phyloP scores from a whole-genome alignment of 257 asterid genomes.

The Capsicum baccatum region DNA sequence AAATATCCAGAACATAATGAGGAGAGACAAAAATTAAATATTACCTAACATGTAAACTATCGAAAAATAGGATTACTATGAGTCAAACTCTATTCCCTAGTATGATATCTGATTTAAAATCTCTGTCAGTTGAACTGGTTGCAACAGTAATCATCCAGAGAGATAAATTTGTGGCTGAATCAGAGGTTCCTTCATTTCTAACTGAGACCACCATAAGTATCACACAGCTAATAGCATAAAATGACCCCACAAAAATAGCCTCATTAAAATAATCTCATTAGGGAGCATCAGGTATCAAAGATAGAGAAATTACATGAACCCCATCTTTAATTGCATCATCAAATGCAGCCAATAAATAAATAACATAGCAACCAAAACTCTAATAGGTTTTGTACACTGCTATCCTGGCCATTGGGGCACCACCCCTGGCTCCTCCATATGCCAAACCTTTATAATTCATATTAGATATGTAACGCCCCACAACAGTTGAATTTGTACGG shows the following conservation, averaged over 20 bases:
- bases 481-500: conserved; percentile 93
- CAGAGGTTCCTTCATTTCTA: conserved; percentile 72
- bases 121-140: conserved; percentile 83
- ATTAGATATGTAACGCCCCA: conserved; percentile 75
- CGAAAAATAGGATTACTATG: conserved; percentile 48
- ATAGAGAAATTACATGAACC: conserved; percentile 74
- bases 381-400: conserved; percentile 91
- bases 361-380: conserved; percentile 85
- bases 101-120: conserved; percentile 67
- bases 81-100: conserved; percentile 73
- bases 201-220: conserved; percentile 83
- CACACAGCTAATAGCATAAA: conserved; percentile 81
- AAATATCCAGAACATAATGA: conserved; percentile 30
- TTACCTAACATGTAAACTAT: background rate
- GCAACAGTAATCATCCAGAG: conserved; percentile 96
- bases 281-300: conserved; percentile 85
- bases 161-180: conserved; percentile 82
- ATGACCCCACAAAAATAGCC: conserved; percentile 90
- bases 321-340: conserved; percentile 93
- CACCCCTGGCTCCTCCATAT: conserved; percentile 90
- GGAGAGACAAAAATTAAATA: conserved; percentile 8
- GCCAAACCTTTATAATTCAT: conserved; percentile 86
- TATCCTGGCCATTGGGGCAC: conserved; percentile 89
- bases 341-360: conserved; percentile 88
- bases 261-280: conserved; percentile 83